Base-by-base conservation (phyloP, 306 rosid species). In the Medicago lupulina region DNA sequence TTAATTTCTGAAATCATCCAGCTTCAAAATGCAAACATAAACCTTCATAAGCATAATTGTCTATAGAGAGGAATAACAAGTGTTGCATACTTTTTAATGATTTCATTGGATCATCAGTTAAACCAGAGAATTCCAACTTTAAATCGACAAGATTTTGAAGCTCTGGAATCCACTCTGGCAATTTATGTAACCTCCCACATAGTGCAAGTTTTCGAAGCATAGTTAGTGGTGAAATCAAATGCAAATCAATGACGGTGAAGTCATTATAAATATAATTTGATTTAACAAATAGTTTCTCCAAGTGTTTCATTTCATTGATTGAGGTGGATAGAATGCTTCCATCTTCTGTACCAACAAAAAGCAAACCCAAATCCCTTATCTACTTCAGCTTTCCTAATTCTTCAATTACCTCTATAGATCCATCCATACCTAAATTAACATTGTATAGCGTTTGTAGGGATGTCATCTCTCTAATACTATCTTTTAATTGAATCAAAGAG, bases 21-120 rank as follows among this genome's bases (percentile, higher is more conserved):
- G 18, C 57, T 15, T 47, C 10, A 34, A 70, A 70, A 36, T 70
- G 76, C 25, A 78, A 78, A 13, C 2, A 8, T 8, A 3, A 0
- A 34, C 70, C 81, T 8, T 4, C 9, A 69, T 4, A 69, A 13
- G 21, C 46, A 4, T 0, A 0, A 0, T 0, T 0, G 0, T 0
- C 5, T 1, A 55, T 0, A 4, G 4, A 0, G n/a, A n/a, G n/a
- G n/a, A n/a, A n/a, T n/a, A n/a, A n/a, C n/a, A n/a, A n/a, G n/a
- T n/a, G n/a, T 9, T 46, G 19, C 13, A 69, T 0, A 12, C 18
- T 0, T 36, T 59, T 19, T 1, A 70, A 7, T 10, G 7, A 19
- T 9, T 9, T 1, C 2, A 19, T 18, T 18, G 61, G 28, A 15
- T 50, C 16, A 6, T n/a, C 2, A 6, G 9, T 50, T 7, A 50